A percentile compares a stretch with the other conserved stretches of the same genome.
These are phyloP conservation scores for Pilatotrama ljubarskyi DNA, from an alignment of 768 basidiomycete genomes.

Conservation along the genomic window DNA sequence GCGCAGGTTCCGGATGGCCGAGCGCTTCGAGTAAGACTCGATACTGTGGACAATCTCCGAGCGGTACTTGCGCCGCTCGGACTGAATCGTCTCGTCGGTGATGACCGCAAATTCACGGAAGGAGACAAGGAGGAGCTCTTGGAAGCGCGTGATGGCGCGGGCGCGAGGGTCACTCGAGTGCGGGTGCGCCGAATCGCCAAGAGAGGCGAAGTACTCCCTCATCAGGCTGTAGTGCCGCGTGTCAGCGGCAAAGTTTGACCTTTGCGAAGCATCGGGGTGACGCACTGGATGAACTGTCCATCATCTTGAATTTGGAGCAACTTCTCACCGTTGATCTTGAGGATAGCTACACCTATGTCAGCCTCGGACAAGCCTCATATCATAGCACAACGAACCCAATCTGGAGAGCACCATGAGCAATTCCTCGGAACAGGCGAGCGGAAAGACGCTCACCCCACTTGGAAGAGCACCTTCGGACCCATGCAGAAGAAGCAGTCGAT, in stretches of 20 bases:
- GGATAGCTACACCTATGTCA: constrained; percentile 60
- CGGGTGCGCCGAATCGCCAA: constrained; percentile 94
- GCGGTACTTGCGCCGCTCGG: constrained; percentile 83
- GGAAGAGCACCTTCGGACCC: constrained; percentile 98
- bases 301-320: constrained; percentile 94
- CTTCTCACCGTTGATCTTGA: constrained; percentile 96
- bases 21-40: constrained; percentile 91
- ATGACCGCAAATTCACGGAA: constrained; percentile 98
- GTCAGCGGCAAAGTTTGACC: neutral
- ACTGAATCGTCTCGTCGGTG: constrained; percentile 89
- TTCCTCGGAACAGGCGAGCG: neutral
- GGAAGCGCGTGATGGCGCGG: constrained; percentile 94
- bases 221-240: constrained; percentile 62
- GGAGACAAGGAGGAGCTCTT: constrained; percentile 93
- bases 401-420: constrained; percentile 34
- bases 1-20: constrained; percentile 85
- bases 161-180: constrained; percentile 83
- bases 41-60: constrained; percentile 90
- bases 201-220: constrained; percentile 91
- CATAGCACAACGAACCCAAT: constrained; percentile 47
- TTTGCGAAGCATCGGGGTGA: neutral
- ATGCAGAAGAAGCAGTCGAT: constrained; percentile 98
- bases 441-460: constrained; percentile 77
- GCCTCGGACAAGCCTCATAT: constrained; percentile 22
- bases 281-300: constrained; percentile 92